Percentiles rank a stretch among this genome's conserved stretches.
These are phyloP conservation scores for Tolypocladium ovalisporum DNA, from an alignment of 2,329 filamentous ascomycete genomes.

Conservation along the genomic window DNA sequence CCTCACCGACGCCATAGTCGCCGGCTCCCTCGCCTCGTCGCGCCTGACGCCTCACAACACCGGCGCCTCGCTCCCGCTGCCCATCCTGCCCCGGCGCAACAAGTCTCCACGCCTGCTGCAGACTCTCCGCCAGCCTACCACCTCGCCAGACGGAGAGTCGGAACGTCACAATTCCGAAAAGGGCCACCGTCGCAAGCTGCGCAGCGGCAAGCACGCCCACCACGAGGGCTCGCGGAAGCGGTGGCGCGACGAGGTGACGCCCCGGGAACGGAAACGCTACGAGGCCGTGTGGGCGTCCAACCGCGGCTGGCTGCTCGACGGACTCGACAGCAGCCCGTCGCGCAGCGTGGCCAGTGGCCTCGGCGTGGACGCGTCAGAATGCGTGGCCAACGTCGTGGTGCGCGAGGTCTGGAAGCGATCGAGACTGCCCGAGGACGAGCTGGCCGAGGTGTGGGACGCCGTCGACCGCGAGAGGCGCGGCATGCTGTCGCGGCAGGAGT, in stretches of 20 bases:
- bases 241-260: slow-evolving; percentile 66
- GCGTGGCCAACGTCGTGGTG: slow-evolving; percentile 57
- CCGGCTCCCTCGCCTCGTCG: slow-evolving; percentile 59
- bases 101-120: slow-evolving; percentile 47
- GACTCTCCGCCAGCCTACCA: slow-evolving; percentile 50
- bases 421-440: slow-evolving; percentile 53
- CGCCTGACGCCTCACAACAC: slow-evolving; percentile 33
- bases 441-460: slow-evolving; percentile 68
- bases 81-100: slow-evolving; percentile 29
- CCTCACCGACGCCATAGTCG: slow-evolving; percentile 64
- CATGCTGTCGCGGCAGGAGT: slow-evolving; percentile 55
- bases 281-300: slow-evolving; percentile 82
- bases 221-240: slow-evolving; percentile 65
- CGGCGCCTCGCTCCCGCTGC: slow-evolving; percentile 21
- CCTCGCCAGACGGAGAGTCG: slow-evolving; percentile 40
- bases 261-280: slow-evolving; percentile 66
- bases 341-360: slow-evolving; percentile 7
- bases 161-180: slow-evolving; percentile 36
- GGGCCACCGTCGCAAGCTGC: slow-evolving; percentile 38
- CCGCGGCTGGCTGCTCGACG: slow-evolving; percentile 42
- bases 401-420: slow-evolving; percentile 67
- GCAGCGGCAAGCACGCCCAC: slow-evolving; percentile 55
- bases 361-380: slow-evolving; percentile 25
- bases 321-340: slow-evolving; percentile 6
- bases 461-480: slow-evolving; percentile 50